phyloP scores from a whole-genome alignment of 495 filamentous ascomycete species.

The Penicillium manginii region DNA sequence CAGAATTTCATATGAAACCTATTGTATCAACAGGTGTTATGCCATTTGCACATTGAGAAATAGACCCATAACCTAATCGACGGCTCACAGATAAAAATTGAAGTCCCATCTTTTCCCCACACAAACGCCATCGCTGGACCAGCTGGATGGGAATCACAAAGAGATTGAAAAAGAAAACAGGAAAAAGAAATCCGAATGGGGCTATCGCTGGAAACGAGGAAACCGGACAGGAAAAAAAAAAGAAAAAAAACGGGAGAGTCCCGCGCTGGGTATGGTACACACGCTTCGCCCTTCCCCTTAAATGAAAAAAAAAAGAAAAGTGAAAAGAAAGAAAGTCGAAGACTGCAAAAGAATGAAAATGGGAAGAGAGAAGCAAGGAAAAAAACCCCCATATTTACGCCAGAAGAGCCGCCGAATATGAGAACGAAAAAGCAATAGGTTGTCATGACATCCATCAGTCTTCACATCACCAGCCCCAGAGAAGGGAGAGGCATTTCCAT shows the following conservation, averaged over 20 bases:
- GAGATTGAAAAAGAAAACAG: constrained; percentile 14
- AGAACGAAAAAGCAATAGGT: neutral
- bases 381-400: constrained; percentile 9
- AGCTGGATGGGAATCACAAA: constrained; percentile 26
- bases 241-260: constrained; percentile 16
- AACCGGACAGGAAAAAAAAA: constrained; percentile 11
- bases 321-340: constrained; percentile 9
- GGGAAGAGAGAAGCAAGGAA: constrained; percentile 10
- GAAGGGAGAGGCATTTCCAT: neutral
- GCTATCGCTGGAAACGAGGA: constrained; percentile 4
- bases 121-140: constrained; percentile 43
- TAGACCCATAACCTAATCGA: constrained; percentile 1
- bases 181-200: constrained; percentile 7
- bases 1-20: constrained; percentile 1
- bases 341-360: constrained; percentile 17
- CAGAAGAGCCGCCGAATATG: neutral
- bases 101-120: constrained; percentile 31
- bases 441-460: constrained; percentile 9
- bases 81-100: constrained; percentile 6
- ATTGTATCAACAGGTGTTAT: constrained; percentile 14
- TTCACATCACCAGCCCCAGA: neutral
- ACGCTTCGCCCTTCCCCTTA: constrained; percentile 22
- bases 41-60: constrained; percentile 5
- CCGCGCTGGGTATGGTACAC: constrained; percentile 32
- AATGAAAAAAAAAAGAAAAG: constrained; percentile 10